A percentile compares a stretch with the other conserved stretches of the same genome.
phyloP scores from a whole-genome alignment of 2,329 filamentous ascomycete genomes.

The Phaeoacremonium minimum region DNA sequence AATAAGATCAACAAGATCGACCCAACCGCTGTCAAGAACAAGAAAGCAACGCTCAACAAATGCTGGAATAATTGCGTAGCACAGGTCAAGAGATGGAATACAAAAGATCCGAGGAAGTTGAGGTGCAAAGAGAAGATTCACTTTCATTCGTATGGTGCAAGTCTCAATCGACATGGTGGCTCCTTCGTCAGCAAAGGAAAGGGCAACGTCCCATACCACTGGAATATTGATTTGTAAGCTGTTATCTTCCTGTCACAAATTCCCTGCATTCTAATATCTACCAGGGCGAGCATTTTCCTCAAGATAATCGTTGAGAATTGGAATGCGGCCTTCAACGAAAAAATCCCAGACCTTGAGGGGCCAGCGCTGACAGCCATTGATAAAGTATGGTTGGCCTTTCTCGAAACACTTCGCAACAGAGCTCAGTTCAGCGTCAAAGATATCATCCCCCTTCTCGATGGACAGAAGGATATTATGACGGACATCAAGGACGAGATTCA shows the following conservation, averaged over 20 bases:
- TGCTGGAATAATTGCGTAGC: not conserved
- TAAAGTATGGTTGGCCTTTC: no score
- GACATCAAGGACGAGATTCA: no score
- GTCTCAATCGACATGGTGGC: not conserved
- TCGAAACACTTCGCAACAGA: no score
- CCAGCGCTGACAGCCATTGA: no score
- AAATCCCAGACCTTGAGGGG: not conserved
- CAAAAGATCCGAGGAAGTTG: not conserved
- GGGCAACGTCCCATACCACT: not conserved
- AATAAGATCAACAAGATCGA: not conserved
- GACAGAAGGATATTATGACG: no score
- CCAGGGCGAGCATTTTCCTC: not conserved
- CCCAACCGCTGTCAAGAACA: not conserved
- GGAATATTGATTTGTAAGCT: constrained; percentile 2
- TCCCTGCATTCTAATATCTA: not conserved
- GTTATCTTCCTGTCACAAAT: no score
- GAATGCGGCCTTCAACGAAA: not conserved
- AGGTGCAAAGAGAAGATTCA: not conserved
- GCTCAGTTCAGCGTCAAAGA: no score
- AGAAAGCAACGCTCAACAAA: not conserved
- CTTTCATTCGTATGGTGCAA: not conserved
- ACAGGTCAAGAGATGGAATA: not conserved
- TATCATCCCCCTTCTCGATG: no score
- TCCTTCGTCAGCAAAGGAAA: not conserved
- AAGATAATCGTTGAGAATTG: not conserved